Conservation (phyloP, 352 stramenopile genomes). For the Globisporangium carolinianum region DNA sequence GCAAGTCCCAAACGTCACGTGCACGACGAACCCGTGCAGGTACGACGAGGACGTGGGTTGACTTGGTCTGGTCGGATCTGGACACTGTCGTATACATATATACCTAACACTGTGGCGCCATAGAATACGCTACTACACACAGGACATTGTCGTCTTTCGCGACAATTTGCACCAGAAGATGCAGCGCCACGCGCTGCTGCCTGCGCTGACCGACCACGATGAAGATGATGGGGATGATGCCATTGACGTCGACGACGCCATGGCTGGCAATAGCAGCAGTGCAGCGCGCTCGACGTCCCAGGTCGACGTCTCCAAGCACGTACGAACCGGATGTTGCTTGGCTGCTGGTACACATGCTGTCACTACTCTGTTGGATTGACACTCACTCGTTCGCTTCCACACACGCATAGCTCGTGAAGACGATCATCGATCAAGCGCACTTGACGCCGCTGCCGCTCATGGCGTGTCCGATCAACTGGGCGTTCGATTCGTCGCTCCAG, state of each 20-base stretch:
- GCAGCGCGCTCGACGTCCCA: slow-evolving; percentile 20
- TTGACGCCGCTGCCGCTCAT: slow-evolving; percentile 87
- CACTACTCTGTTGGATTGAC: not conserved
- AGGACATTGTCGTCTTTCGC: slow-evolving; percentile 92
- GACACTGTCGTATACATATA: too few species aligned
- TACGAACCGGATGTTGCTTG: slow-evolving; percentile 15
- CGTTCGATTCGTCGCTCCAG: slow-evolving; percentile 88
- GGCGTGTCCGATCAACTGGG: slow-evolving; percentile 90
- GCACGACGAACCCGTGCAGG: slow-evolving; percentile 90
- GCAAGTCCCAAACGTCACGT: slow-evolving; percentile 67
- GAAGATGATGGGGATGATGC: slow-evolving; percentile 14
- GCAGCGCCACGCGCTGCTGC: slow-evolving; percentile 79
- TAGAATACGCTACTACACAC: slow-evolving; percentile 88
- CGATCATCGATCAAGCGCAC: slow-evolving; percentile 91
- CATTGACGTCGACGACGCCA: slow-evolving; percentile 5
- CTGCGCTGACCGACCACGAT: slow-evolving; percentile 25
- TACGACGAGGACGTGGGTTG: slow-evolving; percentile 3
- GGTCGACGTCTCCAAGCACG: slow-evolving; percentile 78
- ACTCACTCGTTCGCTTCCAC: not conserved
- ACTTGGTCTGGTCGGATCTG: not conserved
- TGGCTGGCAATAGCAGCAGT: not conserved
- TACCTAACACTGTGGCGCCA: not conserved
- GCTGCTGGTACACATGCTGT: not conserved
- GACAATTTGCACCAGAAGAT: slow-evolving; percentile 91
- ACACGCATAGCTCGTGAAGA: slow-evolving; percentile 59